Evolutionary conservation across 2,329 filamentous ascomycete genomes (phyloP).

Genomic region (Aureobasidium leucospermi): DNA sequence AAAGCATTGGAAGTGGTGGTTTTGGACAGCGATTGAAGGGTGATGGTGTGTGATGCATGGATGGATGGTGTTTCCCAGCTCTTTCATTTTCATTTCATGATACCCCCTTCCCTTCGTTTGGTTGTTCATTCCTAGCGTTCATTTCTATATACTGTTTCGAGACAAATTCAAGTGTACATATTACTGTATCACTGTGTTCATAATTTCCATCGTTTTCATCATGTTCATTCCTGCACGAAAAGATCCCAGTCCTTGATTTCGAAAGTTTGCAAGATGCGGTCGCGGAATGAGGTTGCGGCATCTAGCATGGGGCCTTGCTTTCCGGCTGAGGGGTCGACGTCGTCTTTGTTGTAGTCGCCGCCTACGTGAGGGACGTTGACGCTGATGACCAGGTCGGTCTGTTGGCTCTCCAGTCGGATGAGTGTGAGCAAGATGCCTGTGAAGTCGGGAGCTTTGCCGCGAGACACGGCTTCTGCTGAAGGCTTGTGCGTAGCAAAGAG

Average conservation of each 20-base stretch:
- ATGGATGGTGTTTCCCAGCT: not conserved
- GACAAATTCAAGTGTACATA: not conserved
- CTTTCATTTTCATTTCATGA: slow-evolving; percentile 5
- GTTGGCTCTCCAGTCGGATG: slow-evolving; percentile 64
- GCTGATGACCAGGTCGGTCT: slow-evolving; percentile 75
- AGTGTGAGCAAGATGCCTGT: slow-evolving; percentile 72
- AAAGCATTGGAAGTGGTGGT: slow-evolving; percentile 18
- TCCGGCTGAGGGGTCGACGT: slow-evolving; percentile 60
- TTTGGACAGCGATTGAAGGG: slow-evolving; percentile 18
- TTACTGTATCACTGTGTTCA: not conserved
- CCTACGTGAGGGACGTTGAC: slow-evolving; percentile 82
- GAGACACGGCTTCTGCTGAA: slow-evolving; percentile 22
- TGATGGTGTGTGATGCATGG: not conserved
- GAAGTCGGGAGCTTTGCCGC: slow-evolving; percentile 37
- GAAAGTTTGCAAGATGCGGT: slow-evolving; percentile 65
- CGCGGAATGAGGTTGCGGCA: slow-evolving; percentile 53
- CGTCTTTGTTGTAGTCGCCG: slow-evolving; percentile 64
- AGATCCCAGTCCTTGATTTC: slow-evolving; percentile 74
- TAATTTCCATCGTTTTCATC: not conserved
- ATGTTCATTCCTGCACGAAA: slow-evolving; percentile 43
- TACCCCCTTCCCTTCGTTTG: not conserved
- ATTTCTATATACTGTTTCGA: not conserved
- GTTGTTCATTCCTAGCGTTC: not conserved
- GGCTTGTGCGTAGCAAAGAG: slow-evolving; percentile 54
- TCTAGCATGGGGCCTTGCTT: slow-evolving; percentile 62